A percentile compares a stretch with the other conserved stretches of the same genome.
Evolutionary conservation across 768 basidiomycete genomes (phyloP).

Genomic region (Lactarius sanguifluus): DNA sequence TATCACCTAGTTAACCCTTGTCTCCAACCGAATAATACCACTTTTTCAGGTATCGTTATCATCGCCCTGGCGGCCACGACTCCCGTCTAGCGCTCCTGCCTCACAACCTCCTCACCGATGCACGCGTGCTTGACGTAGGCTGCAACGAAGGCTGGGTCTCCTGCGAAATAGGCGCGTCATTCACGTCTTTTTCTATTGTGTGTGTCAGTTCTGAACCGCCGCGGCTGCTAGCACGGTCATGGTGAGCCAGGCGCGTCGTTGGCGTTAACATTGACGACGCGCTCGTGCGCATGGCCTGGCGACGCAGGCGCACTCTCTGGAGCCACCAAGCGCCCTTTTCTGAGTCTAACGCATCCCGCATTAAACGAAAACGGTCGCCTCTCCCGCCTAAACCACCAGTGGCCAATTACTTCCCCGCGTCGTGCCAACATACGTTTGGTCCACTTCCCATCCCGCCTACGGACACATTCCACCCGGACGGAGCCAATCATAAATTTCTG

Average conservation of each 20-base stretch:
- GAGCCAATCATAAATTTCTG: conserved; percentile 52
- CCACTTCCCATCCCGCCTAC: conserved; percentile 65
- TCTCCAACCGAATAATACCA: too few relatives aligned
- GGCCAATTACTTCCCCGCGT: conserved; percentile 68
- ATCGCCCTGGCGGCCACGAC: conserved; percentile 40
- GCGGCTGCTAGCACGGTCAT: conserved; percentile 53
- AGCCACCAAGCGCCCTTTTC: conserved; percentile 54
- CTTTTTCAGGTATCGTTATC: conserved; percentile 18
- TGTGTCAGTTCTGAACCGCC: not conserved
- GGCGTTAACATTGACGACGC: conserved; percentile 85
- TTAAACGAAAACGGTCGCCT: conserved; percentile 29
- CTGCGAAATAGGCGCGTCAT: conserved; percentile 21
- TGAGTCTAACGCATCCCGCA: conserved; percentile 11
- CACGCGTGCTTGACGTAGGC: conserved; percentile 27
- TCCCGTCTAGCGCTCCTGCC: conserved; percentile 63
- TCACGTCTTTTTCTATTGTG: conserved; percentile 27
- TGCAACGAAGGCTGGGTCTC: conserved; percentile 25
- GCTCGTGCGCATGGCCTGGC: conserved; percentile 74
- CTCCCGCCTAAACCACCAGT: not conserved
- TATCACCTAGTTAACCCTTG: not conserved
- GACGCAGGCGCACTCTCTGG: conserved; percentile 67
- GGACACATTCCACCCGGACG: conserved; percentile 30
- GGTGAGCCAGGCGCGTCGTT: conserved; percentile 61
- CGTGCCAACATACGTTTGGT: conserved; percentile 74
- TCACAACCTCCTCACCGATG: conserved; percentile 6